These are phyloP conservation scores for Tympanopsis confertula DNA, from an alignment of 2,329 filamentous ascomycete genomes.

Conservation along the genomic window DNA sequence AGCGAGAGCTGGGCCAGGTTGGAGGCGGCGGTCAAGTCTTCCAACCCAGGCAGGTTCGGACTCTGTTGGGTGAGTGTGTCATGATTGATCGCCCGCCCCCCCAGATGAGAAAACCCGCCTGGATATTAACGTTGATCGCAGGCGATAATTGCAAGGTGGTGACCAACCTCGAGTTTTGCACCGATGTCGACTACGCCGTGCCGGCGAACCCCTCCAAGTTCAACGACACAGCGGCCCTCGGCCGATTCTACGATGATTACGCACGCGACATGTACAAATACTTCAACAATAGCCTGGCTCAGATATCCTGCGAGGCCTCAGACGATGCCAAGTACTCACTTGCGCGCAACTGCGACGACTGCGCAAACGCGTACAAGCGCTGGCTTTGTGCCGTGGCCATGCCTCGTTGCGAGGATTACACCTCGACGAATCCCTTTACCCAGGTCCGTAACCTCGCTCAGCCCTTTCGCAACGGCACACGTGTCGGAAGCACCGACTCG, in stretches of 20 bases:
- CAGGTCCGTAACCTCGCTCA: constrained; percentile 41
- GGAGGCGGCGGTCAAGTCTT: constrained; percentile 72
- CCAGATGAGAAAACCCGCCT: not conserved
- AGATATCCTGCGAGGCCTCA: constrained; percentile 48
- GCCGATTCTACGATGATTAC: constrained; percentile 44
- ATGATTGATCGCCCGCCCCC: not conserved
- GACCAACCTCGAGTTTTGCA: constrained; percentile 52
- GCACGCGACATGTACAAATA: constrained; percentile 40
- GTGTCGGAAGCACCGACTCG: constrained; percentile 18
- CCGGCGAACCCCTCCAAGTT: constrained; percentile 44
- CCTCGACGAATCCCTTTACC: constrained; percentile 29
- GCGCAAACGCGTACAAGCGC: constrained; percentile 47
- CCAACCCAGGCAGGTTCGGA: constrained; percentile 59
- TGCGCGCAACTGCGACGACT: constrained; percentile 44
- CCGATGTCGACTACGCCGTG: constrained; percentile 54
- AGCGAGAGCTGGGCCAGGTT: constrained; percentile 37
- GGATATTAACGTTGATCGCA: constrained; percentile 13
- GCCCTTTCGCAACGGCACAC: constrained; percentile 33
- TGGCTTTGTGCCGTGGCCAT: constrained; percentile 64
- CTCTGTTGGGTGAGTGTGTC: constrained; percentile 55
- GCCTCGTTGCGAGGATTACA: constrained; percentile 53
- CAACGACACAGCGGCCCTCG: constrained; percentile 31
- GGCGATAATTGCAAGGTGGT: constrained; percentile 53
- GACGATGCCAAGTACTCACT: constrained; percentile 48
- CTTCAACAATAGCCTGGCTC: constrained; percentile 49